phyloP scores from a whole-genome alignment of 192 early-diverging fungal genomes.

The Coemansia sp. region DNA sequence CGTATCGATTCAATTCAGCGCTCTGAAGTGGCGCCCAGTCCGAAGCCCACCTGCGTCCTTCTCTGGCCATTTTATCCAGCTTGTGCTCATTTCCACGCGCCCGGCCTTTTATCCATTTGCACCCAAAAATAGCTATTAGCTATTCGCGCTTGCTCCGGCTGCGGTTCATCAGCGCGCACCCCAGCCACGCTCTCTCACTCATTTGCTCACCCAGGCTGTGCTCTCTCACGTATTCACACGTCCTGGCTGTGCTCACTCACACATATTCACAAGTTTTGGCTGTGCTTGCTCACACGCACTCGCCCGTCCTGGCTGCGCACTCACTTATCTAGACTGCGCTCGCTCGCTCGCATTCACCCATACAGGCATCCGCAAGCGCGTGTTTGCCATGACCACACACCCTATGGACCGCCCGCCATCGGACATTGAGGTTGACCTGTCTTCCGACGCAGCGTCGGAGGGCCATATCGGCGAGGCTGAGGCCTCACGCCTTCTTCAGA shows the following conservation, averaged over 20 bases:
- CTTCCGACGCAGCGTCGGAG: slow-evolving; percentile 43
- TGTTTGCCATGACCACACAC: slow-evolving; percentile 47
- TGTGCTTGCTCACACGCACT: no score
- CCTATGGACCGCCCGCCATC: slow-evolving; percentile 51
- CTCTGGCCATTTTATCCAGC: not conserved
- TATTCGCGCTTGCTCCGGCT: slow-evolving; percentile 5
- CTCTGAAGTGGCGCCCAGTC: slow-evolving; percentile 6
- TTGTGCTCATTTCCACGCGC: no score
- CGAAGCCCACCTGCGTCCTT: not conserved
- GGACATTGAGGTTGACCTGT: slow-evolving; percentile 54
- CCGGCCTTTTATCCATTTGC: no score
- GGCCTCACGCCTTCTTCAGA: slow-evolving; percentile 35
- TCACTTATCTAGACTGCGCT: no score
- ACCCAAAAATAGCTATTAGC: not conserved
- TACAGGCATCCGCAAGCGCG: no score
- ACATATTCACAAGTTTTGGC: no score
- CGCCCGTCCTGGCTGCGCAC: no score
- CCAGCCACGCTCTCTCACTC: no score
- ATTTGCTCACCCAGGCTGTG: no score
- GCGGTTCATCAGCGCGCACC: slow-evolving; percentile 2
- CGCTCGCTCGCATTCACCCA: no score
- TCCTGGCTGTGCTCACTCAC: no score
- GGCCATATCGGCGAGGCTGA: slow-evolving; percentile 35
- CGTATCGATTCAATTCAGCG: slow-evolving; percentile 10
- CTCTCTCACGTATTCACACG: no score